Conservation (phyloP, 2,329 filamentous ascomycete species). For the Cercospora zeina region DNA sequence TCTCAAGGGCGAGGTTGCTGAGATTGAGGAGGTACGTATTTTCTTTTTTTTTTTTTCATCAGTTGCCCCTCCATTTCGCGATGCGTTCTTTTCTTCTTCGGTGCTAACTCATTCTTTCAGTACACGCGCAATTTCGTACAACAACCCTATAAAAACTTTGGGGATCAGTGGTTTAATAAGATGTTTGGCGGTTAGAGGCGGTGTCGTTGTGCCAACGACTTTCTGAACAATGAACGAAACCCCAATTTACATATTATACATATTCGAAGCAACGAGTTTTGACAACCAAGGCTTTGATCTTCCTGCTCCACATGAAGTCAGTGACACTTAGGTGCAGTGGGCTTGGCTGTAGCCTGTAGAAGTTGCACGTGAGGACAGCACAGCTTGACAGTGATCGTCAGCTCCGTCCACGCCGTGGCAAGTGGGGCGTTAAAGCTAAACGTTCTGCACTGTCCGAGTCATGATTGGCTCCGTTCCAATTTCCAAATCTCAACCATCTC, state of each 20-base stretch:
- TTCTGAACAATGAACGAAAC: not conserved
- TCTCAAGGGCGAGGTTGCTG: conserved; percentile 61
- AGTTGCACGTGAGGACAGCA: not conserved
- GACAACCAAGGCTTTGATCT: not conserved
- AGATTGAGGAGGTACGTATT: conserved; percentile 58
- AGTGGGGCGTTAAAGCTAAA: too few species aligned
- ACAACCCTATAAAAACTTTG: conserved; percentile 37
- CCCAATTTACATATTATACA: not conserved
- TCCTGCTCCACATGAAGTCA: not conserved
- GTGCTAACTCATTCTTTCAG: conserved; percentile 15
- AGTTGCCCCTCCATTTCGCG: too few species aligned
- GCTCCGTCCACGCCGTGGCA: too few species aligned
- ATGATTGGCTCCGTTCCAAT: conserved; percentile 2
- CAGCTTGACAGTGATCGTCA: not conserved
- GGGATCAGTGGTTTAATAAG: conserved; percentile 48
- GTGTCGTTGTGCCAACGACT: not conserved
- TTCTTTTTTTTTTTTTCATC: too few species aligned
- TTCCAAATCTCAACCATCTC: not conserved
- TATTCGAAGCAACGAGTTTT: not conserved
- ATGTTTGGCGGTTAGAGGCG: conserved; percentile 43
- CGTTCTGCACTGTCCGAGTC: not conserved
- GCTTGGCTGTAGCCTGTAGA: not conserved
- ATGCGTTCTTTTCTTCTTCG: too few species aligned
- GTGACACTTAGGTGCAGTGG: not conserved
- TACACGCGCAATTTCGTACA: conserved; percentile 31